A percentile compares a stretch with the other conserved stretches of the same genome.
These are phyloP conservation scores for Colletotrichum sp. DNA, from an alignment of 2,329 filamentous ascomycete species.

Conservation along the genomic window DNA sequence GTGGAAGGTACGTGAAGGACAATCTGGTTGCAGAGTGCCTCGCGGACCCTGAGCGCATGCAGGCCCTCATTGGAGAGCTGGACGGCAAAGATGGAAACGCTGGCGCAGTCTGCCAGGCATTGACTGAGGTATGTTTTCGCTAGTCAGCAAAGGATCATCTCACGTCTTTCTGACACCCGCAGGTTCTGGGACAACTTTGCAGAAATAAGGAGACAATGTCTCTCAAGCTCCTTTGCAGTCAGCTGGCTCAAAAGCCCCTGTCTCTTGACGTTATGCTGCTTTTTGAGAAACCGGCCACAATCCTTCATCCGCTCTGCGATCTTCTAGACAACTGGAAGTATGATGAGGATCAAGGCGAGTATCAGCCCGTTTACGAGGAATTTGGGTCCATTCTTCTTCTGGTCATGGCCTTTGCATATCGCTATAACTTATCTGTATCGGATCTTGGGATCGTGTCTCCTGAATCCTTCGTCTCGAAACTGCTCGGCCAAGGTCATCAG, in stretches of 20 bases:
- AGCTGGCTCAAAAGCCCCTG: conserved; percentile 73
- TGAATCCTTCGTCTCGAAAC: conserved; percentile 71
- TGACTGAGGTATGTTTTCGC: conserved; percentile 63
- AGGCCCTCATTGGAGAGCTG: conserved; percentile 79
- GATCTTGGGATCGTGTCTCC: conserved; percentile 66
- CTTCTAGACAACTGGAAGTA: conserved; percentile 81
- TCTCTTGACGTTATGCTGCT: conserved; percentile 77
- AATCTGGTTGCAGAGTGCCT: conserved; percentile 79
- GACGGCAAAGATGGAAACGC: conserved; percentile 93
- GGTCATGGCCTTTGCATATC: conserved; percentile 74
- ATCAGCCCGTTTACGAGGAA: conserved; percentile 85
- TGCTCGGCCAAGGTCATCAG: conserved; percentile 64
- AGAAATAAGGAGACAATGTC: conserved; percentile 78
- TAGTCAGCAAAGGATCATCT: not conserved
- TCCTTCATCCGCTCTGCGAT: conserved; percentile 75
- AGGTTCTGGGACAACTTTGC: conserved; percentile 74
- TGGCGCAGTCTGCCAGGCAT: conserved; percentile 79
- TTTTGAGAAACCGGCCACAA: conserved; percentile 71
- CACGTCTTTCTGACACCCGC: not conserved
- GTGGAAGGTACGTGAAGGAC: conserved; percentile 78
- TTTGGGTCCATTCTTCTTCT: conserved; percentile 79
- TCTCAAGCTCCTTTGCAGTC: conserved; percentile 74
- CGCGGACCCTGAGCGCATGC: conserved; percentile 74
- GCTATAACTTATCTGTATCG: conserved; percentile 68
- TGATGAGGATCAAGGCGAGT: conserved; percentile 83